Conservation (phyloP, 495 filamentous ascomycete species). For the Baudoinia panamericana region DNA sequence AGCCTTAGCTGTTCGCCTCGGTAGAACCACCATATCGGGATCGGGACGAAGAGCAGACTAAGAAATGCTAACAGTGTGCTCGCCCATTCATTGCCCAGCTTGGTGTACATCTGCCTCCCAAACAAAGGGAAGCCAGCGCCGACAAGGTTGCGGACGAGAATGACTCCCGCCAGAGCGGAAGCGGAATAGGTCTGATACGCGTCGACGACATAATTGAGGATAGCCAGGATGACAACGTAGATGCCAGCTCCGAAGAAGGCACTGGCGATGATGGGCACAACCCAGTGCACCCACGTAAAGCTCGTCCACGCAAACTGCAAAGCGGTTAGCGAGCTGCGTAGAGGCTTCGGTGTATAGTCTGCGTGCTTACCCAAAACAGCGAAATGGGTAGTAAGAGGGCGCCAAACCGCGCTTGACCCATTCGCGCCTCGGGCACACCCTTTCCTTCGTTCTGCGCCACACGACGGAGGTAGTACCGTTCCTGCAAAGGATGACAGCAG, state of each 20-base stretch:
- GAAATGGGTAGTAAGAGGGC: slow-evolving; percentile 11
- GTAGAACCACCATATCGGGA: slow-evolving; percentile 2
- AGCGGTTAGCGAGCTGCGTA: no score
- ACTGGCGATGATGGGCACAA: slow-evolving; percentile 16
- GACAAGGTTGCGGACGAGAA: slow-evolving; percentile 4
- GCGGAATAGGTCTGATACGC: background rate
- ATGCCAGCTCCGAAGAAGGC: slow-evolving; percentile 5
- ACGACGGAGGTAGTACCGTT: slow-evolving; percentile 27
- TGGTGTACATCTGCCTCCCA: background rate
- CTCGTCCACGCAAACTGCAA: slow-evolving; percentile 29
- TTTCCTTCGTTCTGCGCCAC: slow-evolving; percentile 16
- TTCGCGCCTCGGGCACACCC: slow-evolving; percentile 31
- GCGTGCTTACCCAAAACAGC: slow-evolving; percentile 2
- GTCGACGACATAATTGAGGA: slow-evolving; percentile 1
- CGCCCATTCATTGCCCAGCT: slow-evolving; percentile 1
- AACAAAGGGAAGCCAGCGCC: slow-evolving; percentile 1
- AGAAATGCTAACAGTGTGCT: background rate
- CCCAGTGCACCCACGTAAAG: slow-evolving; percentile 33
- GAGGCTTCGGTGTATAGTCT: slow-evolving; percentile 23
- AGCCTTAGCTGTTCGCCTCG: slow-evolving; percentile 1
- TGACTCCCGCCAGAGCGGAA: slow-evolving; percentile 1
- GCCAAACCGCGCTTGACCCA: slow-evolving; percentile 23
- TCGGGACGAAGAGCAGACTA: background rate
- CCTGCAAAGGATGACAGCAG: slow-evolving; percentile 18
- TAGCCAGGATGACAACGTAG: slow-evolving; percentile 3